Base-by-base conservation (phyloP, 192 early-diverging fungal species). In the Entomortierella beljakovae region DNA sequence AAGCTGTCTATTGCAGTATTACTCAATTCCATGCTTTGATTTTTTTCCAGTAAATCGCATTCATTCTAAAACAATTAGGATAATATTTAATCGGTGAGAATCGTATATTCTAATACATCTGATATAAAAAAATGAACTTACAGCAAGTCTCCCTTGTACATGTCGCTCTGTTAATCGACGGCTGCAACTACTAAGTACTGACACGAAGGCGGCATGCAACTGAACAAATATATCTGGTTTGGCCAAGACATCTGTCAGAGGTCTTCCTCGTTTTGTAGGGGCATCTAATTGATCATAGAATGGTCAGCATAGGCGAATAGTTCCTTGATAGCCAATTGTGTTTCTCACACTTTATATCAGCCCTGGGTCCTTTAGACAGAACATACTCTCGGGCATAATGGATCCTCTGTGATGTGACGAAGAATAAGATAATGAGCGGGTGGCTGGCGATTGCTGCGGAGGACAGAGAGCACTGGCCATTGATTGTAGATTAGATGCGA, bases 171-270 rank as follows among this genome's bases (percentile, higher is more conserved):
- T 81, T 31, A 85, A 68, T 33, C 82, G 73, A 56, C 79, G 80
- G 25, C 77, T 77, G 29, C 84, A 88, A 51, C 87, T 80, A 63
- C 89, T 91, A 13, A 91, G 70, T 29, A 86, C 88, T 52, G 84
- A 91, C 29, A 85, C 85, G 57, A 91, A 90, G 52, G 85, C 82
- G 15, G 76, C 80, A 71, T 91, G 90, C 54, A 91, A 71, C 51
- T 90, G 83, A 35, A 84, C 80, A 79, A 85, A 90, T 16, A 91
- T 84, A 59, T 91, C 87, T 71, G 90, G 73, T 38, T 74, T 68
- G 22, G 57, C 65, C 35, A 63, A 50, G n/a, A 63, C 70, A 43
- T 64, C 69, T 59, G 57, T 67, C 49, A 70, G 52, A 1, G 66
- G 68, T 57, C 70, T 55, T 62, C 75, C 75, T 63, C 63, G 49